Conservation (phyloP, 2,329 filamentous ascomycete genomes). For the Stemphylium beticola region DNA sequence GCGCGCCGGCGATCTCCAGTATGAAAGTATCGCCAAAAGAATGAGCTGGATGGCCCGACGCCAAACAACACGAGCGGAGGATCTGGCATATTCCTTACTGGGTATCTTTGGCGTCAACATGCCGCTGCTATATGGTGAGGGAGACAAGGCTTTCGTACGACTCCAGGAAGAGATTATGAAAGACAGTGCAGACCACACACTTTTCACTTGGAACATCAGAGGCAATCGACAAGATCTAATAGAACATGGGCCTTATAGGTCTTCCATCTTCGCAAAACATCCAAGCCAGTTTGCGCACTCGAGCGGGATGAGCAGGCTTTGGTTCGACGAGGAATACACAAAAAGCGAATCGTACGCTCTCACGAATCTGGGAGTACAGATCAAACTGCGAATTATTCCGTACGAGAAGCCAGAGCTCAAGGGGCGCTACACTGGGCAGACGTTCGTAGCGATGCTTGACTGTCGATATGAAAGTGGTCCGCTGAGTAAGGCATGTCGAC, state of each 20-base stretch:
- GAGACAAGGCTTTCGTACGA: conserved; percentile 28
- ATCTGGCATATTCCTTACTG: not conserved
- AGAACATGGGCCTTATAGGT: not conserved
- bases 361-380: conserved; percentile 10
- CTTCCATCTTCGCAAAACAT: conserved; percentile 3
- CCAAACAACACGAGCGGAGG: not conserved
- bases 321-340: not conserved
- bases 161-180: conserved; percentile 31
- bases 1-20: not conserved
- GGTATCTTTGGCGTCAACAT: conserved; percentile 27
- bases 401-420: not conserved
- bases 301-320: not conserved
- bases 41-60: not conserved
- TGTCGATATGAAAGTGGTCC: not conserved
- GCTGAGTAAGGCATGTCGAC: not conserved
- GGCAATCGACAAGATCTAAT: not conserved
- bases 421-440: not conserved
- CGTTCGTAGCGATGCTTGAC: not conserved
- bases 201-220: conserved; percentile 16
- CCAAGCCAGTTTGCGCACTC: not conserved
- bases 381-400: not conserved
- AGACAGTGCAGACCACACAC: conserved; percentile 12
- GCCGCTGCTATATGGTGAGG: conserved; percentile 39
- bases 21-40: not conserved
- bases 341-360: not conserved